Evolutionary conservation across 257 asterid species (phyloP).

Genomic region (Voacanga thouarsii): DNA sequence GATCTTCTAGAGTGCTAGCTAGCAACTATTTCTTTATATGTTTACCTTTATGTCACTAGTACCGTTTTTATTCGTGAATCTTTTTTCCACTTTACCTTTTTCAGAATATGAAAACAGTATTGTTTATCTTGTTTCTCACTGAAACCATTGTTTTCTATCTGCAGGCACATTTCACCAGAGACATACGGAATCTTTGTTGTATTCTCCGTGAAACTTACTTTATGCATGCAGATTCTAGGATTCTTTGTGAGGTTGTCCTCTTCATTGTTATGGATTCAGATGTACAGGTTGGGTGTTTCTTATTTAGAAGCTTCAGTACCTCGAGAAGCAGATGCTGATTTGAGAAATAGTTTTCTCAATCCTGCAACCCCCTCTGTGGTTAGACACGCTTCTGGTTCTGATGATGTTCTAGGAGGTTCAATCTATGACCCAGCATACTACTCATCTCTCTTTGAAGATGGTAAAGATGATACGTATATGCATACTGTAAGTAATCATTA

Average conservation of each 20-base stretch:
- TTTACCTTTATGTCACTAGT: background rate
- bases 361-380: conserved; percentile 65
- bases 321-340: conserved; percentile 68
- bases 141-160: background rate
- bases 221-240: conserved; percentile 81
- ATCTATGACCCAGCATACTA: conserved; percentile 74
- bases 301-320: conserved; percentile 48
- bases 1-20: no score
- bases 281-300: conserved; percentile 92
- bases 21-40: no score
- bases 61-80: background rate
- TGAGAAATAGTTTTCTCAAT: conserved; percentile 76
- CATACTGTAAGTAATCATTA: conserved; percentile 45
- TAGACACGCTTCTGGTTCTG: conserved; percentile 62
- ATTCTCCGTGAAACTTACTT: conserved; percentile 78
- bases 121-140: background rate
- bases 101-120: background rate
- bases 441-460: conserved; percentile 77
- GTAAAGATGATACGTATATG: conserved; percentile 44
- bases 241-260: conserved; percentile 74
- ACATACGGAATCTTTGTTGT: conserved; percentile 59
- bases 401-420: conserved; percentile 70
- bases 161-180: conserved; percentile 76
- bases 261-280: conserved; percentile 84
- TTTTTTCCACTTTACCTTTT: background rate